Conservation (phyloP, 345 rosid species). For the Gossypium longicalyx region DNA sequence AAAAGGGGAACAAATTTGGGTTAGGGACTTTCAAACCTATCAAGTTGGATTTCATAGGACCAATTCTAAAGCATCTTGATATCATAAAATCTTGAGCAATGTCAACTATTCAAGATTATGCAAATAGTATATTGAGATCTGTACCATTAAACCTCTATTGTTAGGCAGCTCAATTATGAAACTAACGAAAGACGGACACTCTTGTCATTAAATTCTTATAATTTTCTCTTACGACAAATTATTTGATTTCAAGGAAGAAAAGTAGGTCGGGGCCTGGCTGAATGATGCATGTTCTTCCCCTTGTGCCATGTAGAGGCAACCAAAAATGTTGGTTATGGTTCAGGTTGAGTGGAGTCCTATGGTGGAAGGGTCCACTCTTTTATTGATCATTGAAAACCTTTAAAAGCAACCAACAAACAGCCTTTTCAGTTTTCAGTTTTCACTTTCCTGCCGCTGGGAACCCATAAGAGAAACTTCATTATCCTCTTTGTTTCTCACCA, state of each 20-base stretch:
- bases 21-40: too few relatives aligned
- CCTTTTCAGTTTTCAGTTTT: slow-evolving; percentile 19
- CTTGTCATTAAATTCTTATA: not conserved
- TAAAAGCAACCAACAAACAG: slow-evolving; percentile 27
- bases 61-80: too few relatives aligned
- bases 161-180: not conserved
- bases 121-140: not conserved
- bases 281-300: not conserved
- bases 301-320: slow-evolving; percentile 19
- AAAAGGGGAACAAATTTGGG: too few relatives aligned
- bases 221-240: not conserved
- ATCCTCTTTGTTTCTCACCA: not conserved
- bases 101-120: too few relatives aligned
- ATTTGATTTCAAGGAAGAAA: not conserved
- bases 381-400: slow-evolving; percentile 28
- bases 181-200: not conserved
- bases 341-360: slow-evolving; percentile 16
- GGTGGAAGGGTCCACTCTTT: slow-evolving; percentile 21
- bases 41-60: too few relatives aligned
- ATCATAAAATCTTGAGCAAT: too few relatives aligned
- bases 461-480: slow-evolving; percentile 25
- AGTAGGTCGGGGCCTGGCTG: not conserved
- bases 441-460: slow-evolving; percentile 24
- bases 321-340: slow-evolving; percentile 16
- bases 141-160: not conserved